Base-by-base conservation (phyloP, 129 eudicot species). In the Kitagawia praeruptora region DNA sequence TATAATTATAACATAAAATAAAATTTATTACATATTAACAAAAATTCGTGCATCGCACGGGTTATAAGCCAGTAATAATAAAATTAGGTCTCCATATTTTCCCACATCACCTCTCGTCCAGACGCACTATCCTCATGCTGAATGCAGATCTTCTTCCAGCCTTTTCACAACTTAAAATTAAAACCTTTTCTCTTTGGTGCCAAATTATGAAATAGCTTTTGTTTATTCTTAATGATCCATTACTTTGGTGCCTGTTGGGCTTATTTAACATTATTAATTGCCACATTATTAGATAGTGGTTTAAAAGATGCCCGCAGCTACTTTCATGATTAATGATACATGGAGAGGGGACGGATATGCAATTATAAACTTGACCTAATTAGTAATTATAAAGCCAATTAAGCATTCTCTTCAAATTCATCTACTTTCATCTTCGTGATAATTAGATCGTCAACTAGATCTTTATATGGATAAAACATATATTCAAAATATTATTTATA, bases 291-390 rank as follows among this genome's bases (percentile, higher is more conserved):
- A 61, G 69, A 61, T 61, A 61, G 69, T 61, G 66, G 66, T 56
- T 56, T 56, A 56, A 56, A 56, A 56, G 28, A 56, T 23, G 66
- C 3, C 64, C 1, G 3, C 1, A 54, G 12, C 10, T 54, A 14
- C 67, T 61, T 61, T 61, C 69, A 61, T 61, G 69, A 61, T n/a
- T 61, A 61, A n/a, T n/a, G 6, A 58, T 53, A 53, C 23, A 53
- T 9, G 31, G 31, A 23, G 31, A 23, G 66, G 66, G 66, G 67
- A 58, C 67, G 67, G 67, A n/a, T 56, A 23, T 61, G 69, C 34
- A 61, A 61, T 61, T 61, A 61, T 61, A 61, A 61, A 61, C 69
- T 61, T 61, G 69, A 61, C 69, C 69, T 9, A 61, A 56, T 49
- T 53, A 53, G 37, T 34, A 34, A 53, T 25, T n/a, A 61, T 25